Base-by-base conservation (phyloP, 768 basidiomycete genomes). In the Roridomyces roridus region DNA sequence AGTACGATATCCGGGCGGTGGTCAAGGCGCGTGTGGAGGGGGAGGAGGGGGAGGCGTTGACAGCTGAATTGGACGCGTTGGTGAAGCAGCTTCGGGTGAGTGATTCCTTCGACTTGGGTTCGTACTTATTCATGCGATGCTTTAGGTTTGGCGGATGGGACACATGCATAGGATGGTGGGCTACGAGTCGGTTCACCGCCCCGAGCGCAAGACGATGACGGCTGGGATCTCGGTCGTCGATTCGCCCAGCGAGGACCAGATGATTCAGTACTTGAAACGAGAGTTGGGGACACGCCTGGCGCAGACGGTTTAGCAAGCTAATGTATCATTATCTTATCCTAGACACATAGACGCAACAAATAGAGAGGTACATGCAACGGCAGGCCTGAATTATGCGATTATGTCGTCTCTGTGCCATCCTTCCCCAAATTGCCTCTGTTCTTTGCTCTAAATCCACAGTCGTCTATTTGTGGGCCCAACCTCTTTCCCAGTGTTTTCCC, bases 81-180 rank as follows among this genome's bases (percentile, higher is more conserved):
- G 61, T 63, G 2, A 63, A 59, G 42, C 61, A 63, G 36, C 53
- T 63, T 15, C 57, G 61, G 42, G 61, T 63, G 47, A 34, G 11
- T 35, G 5, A 11, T 29, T 35, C 12, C 11, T 41, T n/a, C n/a
- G n/a, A 7, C 23, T 41, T 21, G 21, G 15, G 31, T 15, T 23
- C 5, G 5, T 1, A 26, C 1, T 35, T 12, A 39, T 51, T 23
- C 44, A 48, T 49, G 34, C 37, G 14, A 15, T 12, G 4, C 23
- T 44, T 23, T 23, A 63, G 61, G 44, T 63, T 14, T 63, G 61
- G 61, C 20, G 61, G 36, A 63, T 63, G 61, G 61, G 61, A 14
- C 61, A 63, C 28, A 59, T 63, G 61, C 56, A 53, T 15, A 57
- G 61, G 28, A 63, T 63, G 61, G 48, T 51, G 46, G 57, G 57